Percentiles rank a stretch among this genome's conserved stretches.
phyloP scores from a whole-genome alignment of 169 alveolate genomes.

The Babesia caballi region DNA sequence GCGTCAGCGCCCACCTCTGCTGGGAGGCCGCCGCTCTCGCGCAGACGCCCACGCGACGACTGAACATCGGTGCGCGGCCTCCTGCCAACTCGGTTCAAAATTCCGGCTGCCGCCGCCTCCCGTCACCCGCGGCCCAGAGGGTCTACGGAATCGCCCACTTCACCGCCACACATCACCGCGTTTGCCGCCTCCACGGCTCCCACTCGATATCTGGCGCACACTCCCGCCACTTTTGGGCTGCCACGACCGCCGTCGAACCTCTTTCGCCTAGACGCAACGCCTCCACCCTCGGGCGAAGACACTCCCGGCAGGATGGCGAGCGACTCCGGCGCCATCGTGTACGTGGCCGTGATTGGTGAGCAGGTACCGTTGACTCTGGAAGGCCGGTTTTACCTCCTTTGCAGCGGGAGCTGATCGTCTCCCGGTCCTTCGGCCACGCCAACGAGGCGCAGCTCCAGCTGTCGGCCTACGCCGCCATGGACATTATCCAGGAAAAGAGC shows the following conservation, averaged over 20 bases:
- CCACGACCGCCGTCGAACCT: no score
- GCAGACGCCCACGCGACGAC: neutral
- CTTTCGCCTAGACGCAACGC: neutral
- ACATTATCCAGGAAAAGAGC: constrained; percentile 52
- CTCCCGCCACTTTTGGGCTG: no score
- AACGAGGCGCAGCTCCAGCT: constrained; percentile 60
- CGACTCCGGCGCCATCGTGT: neutral
- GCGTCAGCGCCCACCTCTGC: neutral
- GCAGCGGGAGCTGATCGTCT: constrained; percentile 48
- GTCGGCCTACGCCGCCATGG: constrained; percentile 62
- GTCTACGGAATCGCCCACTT: no score
- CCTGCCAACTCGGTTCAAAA: no score
- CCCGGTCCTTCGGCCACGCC: constrained; percentile 24
- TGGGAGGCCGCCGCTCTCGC: neutral
- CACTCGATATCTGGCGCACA: no score
- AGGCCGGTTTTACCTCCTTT: neutral
- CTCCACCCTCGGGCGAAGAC: no score
- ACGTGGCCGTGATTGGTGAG: constrained; percentile 17
- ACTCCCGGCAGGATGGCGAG: neutral
- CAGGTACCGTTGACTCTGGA: neutral
- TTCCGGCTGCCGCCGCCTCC: no score
- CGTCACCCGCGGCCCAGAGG: no score
- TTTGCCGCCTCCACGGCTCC: no score
- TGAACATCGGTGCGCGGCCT: neutral
- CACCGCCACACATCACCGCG: no score